Base-by-base conservation (phyloP, 768 basidiomycete species). In the Leucogyrophana mollusca region DNA sequence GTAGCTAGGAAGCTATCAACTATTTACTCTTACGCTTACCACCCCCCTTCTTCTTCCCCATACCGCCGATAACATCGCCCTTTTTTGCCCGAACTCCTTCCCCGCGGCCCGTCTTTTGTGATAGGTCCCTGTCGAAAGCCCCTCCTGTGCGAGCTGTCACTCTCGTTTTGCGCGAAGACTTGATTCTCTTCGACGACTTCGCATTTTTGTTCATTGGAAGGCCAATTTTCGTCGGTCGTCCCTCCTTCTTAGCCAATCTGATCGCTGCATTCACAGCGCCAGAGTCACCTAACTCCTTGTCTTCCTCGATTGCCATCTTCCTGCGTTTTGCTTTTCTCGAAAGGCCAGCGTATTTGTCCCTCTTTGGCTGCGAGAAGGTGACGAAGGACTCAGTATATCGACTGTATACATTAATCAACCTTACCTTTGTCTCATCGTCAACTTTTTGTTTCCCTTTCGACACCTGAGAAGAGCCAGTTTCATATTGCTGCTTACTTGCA, bases 281-380 rank as follows among this genome's bases (percentile, higher is more conserved):
- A 25, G 64, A 68, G 45, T 83, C 80, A 13, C 76, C 78, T 4
- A 69, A 46, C 45, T 83, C 82, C 41, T 81, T 78, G 52, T 94
- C 91, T 52, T 85, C 83, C 60, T 94, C 89, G 64, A 80, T 73
- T 6, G 87, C 85, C 71, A 94, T 73, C 69, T 94, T 96, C 58
- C 93, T 77, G 48, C 95, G 78, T 64, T 96, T 97, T 41, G 78
- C 82, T 59, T 78, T 84, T 49, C 95, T 82, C n/a, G 93, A 86
- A 9, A 97, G 76, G 9, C 94, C 94, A 6, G 87, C 74, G 50
- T 82, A 79, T 53, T 84, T 86, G 56, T 90, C 87, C 54, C 87
- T 77, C 63, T 86, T 87, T 14, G 82, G 82, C 87, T 90, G 59
- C n/a, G n/a, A n/a, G n/a, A n/a, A n/a, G n/a, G n/a, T n/a, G n/a